Evolutionary conservation across 176 grass and related monocot genomes (phyloP).

Genomic region (Themeda triandra): DNA sequence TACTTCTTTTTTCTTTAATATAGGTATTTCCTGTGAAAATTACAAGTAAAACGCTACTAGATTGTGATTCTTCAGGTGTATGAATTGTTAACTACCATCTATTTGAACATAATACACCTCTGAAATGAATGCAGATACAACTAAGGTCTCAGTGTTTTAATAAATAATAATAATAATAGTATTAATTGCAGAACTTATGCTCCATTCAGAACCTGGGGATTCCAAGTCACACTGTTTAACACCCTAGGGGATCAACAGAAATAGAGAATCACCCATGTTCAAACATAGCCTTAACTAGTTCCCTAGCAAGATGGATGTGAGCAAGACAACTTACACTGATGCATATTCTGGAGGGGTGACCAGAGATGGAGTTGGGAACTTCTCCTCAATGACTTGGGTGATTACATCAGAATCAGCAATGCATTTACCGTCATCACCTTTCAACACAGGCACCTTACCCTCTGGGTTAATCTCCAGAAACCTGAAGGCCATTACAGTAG

Average conservation of each 20-base stretch:
- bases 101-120: neutral
- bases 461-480: slow-evolving; percentile 80
- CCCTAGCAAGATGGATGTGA: neutral
- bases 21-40: neutral
- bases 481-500: slow-evolving; percentile 38
- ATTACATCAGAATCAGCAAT: slow-evolving; percentile 86
- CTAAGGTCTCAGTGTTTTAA: neutral
- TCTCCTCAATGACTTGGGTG: slow-evolving; percentile 75
- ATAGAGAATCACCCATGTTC: neutral
- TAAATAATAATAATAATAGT: neutral
- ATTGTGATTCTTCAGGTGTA: neutral
- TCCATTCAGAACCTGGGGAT: neutral
- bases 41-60: neutral
- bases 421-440: slow-evolving; percentile 64
- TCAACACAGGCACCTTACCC: slow-evolving; percentile 84
- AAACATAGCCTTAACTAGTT: neutral
- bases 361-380: slow-evolving; percentile 67
- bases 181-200: neutral
- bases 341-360: slow-evolving; percentile 65
- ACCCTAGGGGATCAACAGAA: neutral
- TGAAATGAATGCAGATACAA: neutral
- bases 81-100: neutral
- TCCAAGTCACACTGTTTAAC: neutral
- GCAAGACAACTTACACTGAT: slow-evolving; percentile 44
- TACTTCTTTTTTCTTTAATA: neutral